Evolutionary conservation across 2,329 filamentous ascomycete species (phyloP), one percentile per base, ranked within the genome.

Genomic region (Gnomoniopsis smithogilvyi): DNA sequence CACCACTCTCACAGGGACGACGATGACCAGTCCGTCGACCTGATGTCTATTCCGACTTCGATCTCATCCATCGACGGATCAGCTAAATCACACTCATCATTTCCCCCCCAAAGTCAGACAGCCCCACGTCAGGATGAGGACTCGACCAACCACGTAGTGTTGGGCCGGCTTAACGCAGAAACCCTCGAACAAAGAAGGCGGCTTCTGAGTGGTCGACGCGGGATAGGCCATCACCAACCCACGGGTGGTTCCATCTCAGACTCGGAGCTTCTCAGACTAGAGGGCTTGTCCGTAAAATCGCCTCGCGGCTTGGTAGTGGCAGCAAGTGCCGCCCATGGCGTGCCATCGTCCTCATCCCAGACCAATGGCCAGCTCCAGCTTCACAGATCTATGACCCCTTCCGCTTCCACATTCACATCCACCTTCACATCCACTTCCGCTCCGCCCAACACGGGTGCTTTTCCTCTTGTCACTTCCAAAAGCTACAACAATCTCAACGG

Each of bases 271-370:
- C 65, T 70, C 33, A 67, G 66, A 51, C 67, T 73, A 55, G 69
- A 72, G 60, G 69, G 69, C n/a, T 51, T 72, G 45, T 67, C 68
- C 45, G 68, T 72, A 64, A 62, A 64, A 41, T 70, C 68, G 45
- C 66, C 69, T 21, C 64, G 65, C 34, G 50, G 52, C 12, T n/a
- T 53, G 30, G 48, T 43, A 43, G 24, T 47, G 45, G 21, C 19
- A 47, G 45, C 45, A 12, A 21, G 45, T 47, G 45, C 21, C 45
- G 21, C 45, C 52, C 56, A 34, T 47, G 50, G 46, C 43, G 49
- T 22, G 33, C 53, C 47, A 21, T 24, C 47, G 22, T 48, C 54
- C 51, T 59, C 57, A 36, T 51, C 50, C 45, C 45, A 47, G 45
- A 41, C 26, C 26, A 4, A 30, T 30, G 26, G 26, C 51, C 36